Base-by-base conservation (phyloP, 108 stramenopile species). In the Mediolabrus comicus region DNA sequence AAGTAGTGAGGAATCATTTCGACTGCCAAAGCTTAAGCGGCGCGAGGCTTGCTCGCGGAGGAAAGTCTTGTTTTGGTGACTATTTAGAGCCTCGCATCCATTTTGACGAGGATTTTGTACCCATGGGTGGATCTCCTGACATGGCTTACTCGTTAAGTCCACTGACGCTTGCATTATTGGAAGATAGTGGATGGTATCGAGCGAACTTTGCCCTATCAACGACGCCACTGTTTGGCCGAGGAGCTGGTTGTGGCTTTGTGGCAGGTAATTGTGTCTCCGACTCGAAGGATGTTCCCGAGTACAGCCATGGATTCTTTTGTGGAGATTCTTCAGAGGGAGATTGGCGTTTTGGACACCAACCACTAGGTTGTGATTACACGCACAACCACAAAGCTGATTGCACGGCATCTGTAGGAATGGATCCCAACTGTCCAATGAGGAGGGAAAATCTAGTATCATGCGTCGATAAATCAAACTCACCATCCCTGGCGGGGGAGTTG, bases 11-110 rank as follows among this genome's bases (percentile, higher is more conserved):
- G n/a, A 82, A 82, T 41, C 81, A 82, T 33, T 82, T 82, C 35
- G 77, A 74, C 35, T 82, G 81, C 28, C 77, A 82, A 63, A 63
- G 34, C 11, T 27, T 79, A 32, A 17, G 22, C 9, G 81, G 81
- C 14, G 81, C 81, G 52, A 59, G 77, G 39, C 56, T 82, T 13
- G 68, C 58, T 62, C 76, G 46, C 25, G 14, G 9, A 52, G 51
- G 28, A 10, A 33, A 60, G 9, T 29, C 66, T 26, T 85, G 92
- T 62, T 84, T 94, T 56, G 89, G 89, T 32, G 87, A 88, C 59
- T 52, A 31, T 49, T 73, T 74, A 12, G 69, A 74, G 67, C 53
- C 59, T 55, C 66, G 60, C 53, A 74, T 64, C 30, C 81, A 79
- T 63, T 79, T 69, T 30, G 77, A 82, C 55, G 81, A 80, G 24